phyloP scores from a whole-genome alignment of 23 red algal species.

The Chondrus crispus region DNA sequence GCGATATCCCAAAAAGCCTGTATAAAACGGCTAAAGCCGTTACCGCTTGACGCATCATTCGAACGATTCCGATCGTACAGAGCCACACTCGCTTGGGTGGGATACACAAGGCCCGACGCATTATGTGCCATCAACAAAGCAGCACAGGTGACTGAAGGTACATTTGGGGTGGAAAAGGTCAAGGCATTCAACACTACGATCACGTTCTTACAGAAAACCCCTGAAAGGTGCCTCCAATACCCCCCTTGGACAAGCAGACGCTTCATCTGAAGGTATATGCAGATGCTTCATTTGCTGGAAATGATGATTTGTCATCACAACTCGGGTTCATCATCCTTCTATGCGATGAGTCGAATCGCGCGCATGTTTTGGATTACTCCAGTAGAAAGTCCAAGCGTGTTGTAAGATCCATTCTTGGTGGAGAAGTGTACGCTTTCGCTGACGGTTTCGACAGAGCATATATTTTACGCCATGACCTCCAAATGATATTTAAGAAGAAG shows the following conservation, averaged over 20 bases:
- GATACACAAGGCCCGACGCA: background rate
- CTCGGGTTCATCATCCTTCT: background rate
- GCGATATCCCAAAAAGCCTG: background rate
- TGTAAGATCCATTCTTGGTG: constrained; percentile 9
- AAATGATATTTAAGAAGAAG: background rate
- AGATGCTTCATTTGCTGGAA: background rate
- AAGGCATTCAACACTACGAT: no score
- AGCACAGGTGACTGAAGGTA: background rate
- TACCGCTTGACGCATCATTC: background rate
- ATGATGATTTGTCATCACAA: constrained; percentile 5
- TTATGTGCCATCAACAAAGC: background rate
- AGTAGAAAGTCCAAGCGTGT: constrained; percentile 4
- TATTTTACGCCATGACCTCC: background rate
- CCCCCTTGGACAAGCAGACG: background rate
- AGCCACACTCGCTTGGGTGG: background rate
- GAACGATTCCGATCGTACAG: background rate
- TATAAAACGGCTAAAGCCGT: background rate
- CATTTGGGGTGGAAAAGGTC: no score
- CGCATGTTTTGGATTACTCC: background rate
- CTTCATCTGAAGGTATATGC: background rate
- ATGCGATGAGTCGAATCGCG: background rate
- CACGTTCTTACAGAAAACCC: background rate
- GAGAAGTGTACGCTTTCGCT: constrained; percentile 9
- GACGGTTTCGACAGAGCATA: background rate
- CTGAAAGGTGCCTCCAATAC: background rate